Conservation (phyloP, 2,329 filamentous ascomycete species). For the Aquanectria penicillioides region DNA sequence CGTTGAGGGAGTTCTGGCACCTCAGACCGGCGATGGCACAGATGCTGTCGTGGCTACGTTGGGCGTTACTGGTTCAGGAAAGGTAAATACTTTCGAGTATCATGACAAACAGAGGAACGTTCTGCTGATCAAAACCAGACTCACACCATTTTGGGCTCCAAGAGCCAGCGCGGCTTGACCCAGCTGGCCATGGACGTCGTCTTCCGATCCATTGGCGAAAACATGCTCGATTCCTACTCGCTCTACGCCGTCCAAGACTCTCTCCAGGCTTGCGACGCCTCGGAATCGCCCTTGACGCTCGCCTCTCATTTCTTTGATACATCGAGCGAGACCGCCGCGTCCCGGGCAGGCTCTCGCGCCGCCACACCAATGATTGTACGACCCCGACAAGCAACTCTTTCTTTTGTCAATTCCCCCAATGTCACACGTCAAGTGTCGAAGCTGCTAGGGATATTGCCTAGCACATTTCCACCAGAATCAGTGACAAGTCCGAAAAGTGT, state of each 20-base stretch:
- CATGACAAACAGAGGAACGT: no score
- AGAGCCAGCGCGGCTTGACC: constrained; percentile 85
- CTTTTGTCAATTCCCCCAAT: constrained; percentile 41
- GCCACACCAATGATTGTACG: constrained; percentile 76
- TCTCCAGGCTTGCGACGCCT: constrained; percentile 78
- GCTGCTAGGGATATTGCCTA: constrained; percentile 34
- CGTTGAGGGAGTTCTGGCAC: constrained; percentile 82
- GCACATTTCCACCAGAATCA: constrained; percentile 44
- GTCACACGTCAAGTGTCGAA: constrained; percentile 30
- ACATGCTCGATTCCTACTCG: constrained; percentile 71
- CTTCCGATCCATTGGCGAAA: constrained; percentile 81
- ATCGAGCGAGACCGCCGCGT: constrained; percentile 71
- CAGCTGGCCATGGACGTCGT: constrained; percentile 92
- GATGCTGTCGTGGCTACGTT: constrained; percentile 92
- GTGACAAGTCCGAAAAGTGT: constrained; percentile 54
- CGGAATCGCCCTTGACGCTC: constrained; percentile 80
- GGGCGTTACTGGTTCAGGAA: constrained; percentile 94
- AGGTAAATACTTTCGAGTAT: constrained; percentile 64
- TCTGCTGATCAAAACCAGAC: constrained; percentile 66
- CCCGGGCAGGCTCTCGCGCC: constrained; percentile 71
- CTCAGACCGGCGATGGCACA: constrained; percentile 78
- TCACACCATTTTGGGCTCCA: constrained; percentile 93
- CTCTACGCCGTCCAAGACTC: constrained; percentile 75
- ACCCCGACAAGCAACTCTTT: constrained; percentile 48
- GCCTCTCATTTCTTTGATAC: constrained; percentile 83